phyloP scores from a whole-genome alignment of 2,329 filamentous ascomycete species.

The Ceratocystis cacaofunesta region DNA sequence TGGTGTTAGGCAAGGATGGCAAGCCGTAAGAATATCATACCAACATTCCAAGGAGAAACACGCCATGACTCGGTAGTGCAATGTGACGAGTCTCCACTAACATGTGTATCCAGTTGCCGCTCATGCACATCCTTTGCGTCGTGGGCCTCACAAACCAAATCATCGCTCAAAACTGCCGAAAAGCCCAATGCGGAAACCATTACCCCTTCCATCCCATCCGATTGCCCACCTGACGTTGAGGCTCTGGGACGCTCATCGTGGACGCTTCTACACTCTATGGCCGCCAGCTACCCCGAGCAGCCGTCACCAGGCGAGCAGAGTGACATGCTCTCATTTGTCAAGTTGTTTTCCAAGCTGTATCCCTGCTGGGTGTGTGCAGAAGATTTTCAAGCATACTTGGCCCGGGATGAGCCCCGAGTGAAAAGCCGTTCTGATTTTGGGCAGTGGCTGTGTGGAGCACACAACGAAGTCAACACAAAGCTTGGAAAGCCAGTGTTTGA shows the following conservation, averaged over 20 bases:
- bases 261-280: slow-evolving; percentile 86
- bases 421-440: slow-evolving; percentile 38
- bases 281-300: slow-evolving; percentile 63
- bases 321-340: slow-evolving; percentile 65
- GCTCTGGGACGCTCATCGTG: slow-evolving; percentile 73
- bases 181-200: slow-evolving; percentile 24
- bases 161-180: slow-evolving; percentile 24
- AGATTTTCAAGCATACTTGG: slow-evolving; percentile 76
- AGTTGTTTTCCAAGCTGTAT: slow-evolving; percentile 71
- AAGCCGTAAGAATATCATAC: slow-evolving; percentile 51
- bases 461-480: slow-evolving; percentile 80
- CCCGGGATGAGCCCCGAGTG: slow-evolving; percentile 39
- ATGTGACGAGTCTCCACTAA: slow-evolving; percentile 2
- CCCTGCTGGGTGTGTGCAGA: slow-evolving; percentile 93
- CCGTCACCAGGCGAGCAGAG: slow-evolving; percentile 56
- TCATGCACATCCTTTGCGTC: slow-evolving; percentile 54
- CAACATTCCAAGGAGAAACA: background rate
- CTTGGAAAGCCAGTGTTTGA: slow-evolving; percentile 85
- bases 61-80: background rate
- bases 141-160: slow-evolving; percentile 41
- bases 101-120: slow-evolving; percentile 41
- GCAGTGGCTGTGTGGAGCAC: slow-evolving; percentile 68
- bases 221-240: slow-evolving; percentile 87
- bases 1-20: slow-evolving; percentile 64
- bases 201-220: slow-evolving; percentile 30